Evolutionary conservation across 2,329 filamentous ascomycete genomes (phyloP).

Genomic region (Aureobasidium vineae): DNA sequence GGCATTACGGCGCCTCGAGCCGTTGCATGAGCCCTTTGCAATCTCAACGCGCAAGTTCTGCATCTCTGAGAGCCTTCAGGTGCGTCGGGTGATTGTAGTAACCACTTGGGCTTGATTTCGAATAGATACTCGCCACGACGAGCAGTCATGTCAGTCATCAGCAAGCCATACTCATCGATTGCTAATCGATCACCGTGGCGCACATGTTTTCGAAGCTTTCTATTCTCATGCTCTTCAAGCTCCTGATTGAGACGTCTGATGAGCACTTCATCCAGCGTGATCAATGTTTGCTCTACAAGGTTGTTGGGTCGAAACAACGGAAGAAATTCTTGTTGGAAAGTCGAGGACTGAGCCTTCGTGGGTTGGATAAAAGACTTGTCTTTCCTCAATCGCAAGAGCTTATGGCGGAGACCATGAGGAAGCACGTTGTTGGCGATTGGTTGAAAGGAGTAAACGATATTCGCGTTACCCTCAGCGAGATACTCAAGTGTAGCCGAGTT

Average conservation of each 20-base stretch:
- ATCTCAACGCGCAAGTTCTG: slow-evolving; percentile 49
- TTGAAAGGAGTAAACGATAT: slow-evolving; percentile 38
- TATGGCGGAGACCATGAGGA: slow-evolving; percentile 30
- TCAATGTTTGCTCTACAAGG: slow-evolving; percentile 36
- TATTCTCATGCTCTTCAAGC: slow-evolving; percentile 28
- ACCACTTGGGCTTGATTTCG: slow-evolving; percentile 53
- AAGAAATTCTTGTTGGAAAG: slow-evolving; percentile 33
- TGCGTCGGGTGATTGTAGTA: slow-evolving; percentile 48
- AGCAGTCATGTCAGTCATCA: slow-evolving; percentile 41
- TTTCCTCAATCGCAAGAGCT: slow-evolving; percentile 39
- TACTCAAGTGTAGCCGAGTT: slow-evolving; percentile 32
- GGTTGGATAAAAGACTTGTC: slow-evolving; percentile 35
- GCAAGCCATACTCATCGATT: slow-evolving; percentile 34
- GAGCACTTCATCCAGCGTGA: slow-evolving; percentile 32
- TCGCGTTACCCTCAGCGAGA: slow-evolving; percentile 42
- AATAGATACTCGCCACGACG: slow-evolving; percentile 33
- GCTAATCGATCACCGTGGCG: slow-evolving; percentile 35
- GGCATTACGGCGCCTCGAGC: neutral
- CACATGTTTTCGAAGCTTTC: slow-evolving; percentile 30
- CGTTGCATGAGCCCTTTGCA: slow-evolving; percentile 34
- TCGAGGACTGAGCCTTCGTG: slow-evolving; percentile 34
- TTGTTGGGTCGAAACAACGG: slow-evolving; percentile 36
- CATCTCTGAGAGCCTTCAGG: slow-evolving; percentile 43
- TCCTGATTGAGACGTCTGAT: slow-evolving; percentile 32
- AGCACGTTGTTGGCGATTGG: slow-evolving; percentile 19